Percentiles rank a stretch among this genome's conserved stretches.
phyloP scores from a whole-genome alignment of 257 asterid species.

The Solanum paucissectum region DNA sequence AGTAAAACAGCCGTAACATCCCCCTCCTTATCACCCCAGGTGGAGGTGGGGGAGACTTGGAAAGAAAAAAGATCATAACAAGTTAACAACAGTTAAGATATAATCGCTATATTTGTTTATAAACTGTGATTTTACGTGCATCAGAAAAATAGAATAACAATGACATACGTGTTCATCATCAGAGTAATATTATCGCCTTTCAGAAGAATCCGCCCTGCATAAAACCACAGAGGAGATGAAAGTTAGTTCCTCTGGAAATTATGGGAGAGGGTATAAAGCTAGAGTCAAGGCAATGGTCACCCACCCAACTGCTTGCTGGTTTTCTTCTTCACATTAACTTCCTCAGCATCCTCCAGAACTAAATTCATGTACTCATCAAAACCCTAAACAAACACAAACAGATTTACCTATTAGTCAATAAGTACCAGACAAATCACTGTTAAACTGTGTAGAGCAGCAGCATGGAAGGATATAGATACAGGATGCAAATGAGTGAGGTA shows the following conservation, averaged over 20 bases:
- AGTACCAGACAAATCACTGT: background rate
- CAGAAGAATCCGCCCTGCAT: constrained; percentile 40
- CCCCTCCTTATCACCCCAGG: background rate
- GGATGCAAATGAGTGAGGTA: background rate
- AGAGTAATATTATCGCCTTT: constrained; percentile 57
- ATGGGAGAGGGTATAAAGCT: background rate
- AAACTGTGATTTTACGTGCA: background rate
- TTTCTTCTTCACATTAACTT: constrained; percentile 30
- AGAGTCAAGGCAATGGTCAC: background rate
- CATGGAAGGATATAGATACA: background rate
- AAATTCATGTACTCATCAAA: constrained; percentile 58
- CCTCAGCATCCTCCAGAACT: constrained; percentile 36
- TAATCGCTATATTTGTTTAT: background rate
- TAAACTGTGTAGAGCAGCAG: background rate
- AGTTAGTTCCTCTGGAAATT: background rate
- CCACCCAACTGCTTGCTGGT: constrained; percentile 29
- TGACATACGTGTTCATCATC: constrained; percentile 40
- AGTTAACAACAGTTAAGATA: background rate
- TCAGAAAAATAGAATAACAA: background rate
- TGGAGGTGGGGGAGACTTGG: background rate
- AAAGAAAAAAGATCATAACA: background rate
- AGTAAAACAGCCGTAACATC: background rate
- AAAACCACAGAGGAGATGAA: background rate
- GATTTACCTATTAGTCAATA: background rate
- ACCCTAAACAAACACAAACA: constrained; percentile 4